Evolutionary conservation across 2,329 filamentous ascomycete species (phyloP), one percentile per base, ranked within the genome.

Genomic region (Aspergillus candidus): DNA sequence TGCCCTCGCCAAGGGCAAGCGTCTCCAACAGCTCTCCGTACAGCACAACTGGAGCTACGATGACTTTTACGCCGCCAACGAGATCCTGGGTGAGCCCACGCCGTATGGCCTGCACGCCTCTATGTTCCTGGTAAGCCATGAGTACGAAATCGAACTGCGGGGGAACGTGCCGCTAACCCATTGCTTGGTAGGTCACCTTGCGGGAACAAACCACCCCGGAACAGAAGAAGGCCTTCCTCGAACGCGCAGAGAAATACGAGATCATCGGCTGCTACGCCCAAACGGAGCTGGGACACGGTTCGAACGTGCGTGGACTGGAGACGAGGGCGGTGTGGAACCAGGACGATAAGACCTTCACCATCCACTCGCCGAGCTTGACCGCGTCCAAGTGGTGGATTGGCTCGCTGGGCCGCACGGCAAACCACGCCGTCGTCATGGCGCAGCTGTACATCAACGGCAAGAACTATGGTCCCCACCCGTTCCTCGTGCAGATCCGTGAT

Each of bases 361-460:
- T 90, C 31, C 80, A 89, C 65, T 87, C 83, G 0, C 86, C 86
- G 8, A 74, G 80, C 49, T 72, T 89, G 44, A 89, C 86, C 2
- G 78, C 85, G 0, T 84, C 83, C 30, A 91, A 91, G 61, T 91
- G 85, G 85, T 90, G 86, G 86, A 88, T 88, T 55, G 86, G 86
- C 1, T 86, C 84, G 10, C 74, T 90, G 3, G 86, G 86, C 40
- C 76, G 83, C 55, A 83, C 82, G 3, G 86, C 86, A 35, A 90
- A 87, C 61, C 76, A 88, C 58, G 86, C 86, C 1, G 80, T 87
- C 2, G 84, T 90, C 3, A 88, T 90, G 75, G 86, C 86, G 0
- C 85, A 89, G 66, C 73, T 90, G 22, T 77, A 82, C 49, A 76
- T 88, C 48, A 70, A 72, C 47, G 84, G 83, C 53, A 86, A 84